These are phyloP conservation scores for Boletus pseudopeckii DNA, from an alignment of 768 basidiomycete genomes.

Conservation along the genomic window DNA sequence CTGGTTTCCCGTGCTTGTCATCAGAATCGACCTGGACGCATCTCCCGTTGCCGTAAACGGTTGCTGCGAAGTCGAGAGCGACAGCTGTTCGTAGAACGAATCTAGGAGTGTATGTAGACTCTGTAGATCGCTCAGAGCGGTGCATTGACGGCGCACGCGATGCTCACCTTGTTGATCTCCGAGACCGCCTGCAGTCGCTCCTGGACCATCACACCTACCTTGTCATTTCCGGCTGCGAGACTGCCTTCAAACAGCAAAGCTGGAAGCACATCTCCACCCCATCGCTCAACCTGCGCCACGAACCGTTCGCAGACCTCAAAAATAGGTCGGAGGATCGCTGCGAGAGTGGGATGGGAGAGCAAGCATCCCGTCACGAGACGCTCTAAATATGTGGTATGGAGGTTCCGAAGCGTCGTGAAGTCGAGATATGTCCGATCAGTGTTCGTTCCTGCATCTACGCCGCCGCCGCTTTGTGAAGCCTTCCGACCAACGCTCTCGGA, in stretches of 20 bases:
- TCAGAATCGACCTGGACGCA: constrained; percentile 69
- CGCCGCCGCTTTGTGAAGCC: constrained; percentile 2
- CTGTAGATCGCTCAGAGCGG: constrained; percentile 36
- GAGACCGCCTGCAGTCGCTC: constrained; percentile 66
- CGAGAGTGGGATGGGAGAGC: constrained; percentile 61
- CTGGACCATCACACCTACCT: constrained; percentile 68
- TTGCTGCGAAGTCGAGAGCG: constrained; percentile 73
- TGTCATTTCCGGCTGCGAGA: constrained; percentile 47
- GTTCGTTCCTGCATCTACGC: constrained; percentile 21
- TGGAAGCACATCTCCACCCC: constrained; percentile 89
- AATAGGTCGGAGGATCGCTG: constrained; percentile 63
- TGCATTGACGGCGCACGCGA: neutral
- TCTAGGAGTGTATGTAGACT: constrained; percentile 62
- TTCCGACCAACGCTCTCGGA: constrained; percentile 18
- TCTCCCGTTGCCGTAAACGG: constrained; percentile 61
- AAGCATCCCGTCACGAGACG: constrained; percentile 77
- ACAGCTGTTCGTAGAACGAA: constrained; percentile 78
- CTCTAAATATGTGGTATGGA: constrained; percentile 80
- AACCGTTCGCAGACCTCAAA: constrained; percentile 84
- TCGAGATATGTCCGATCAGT: constrained; percentile 50
- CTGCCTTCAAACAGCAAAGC: constrained; percentile 81
- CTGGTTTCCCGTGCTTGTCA: constrained; percentile 49
- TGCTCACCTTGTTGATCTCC: constrained; percentile 70
- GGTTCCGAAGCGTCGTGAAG: constrained; percentile 79
- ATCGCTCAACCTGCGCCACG: constrained; percentile 84